A percentile compares a stretch with the other conserved stretches of the same genome.
Evolutionary conservation across 192 early-diverging fungal species (phyloP).

Genomic region (Powellomyces hirtus): DNA sequence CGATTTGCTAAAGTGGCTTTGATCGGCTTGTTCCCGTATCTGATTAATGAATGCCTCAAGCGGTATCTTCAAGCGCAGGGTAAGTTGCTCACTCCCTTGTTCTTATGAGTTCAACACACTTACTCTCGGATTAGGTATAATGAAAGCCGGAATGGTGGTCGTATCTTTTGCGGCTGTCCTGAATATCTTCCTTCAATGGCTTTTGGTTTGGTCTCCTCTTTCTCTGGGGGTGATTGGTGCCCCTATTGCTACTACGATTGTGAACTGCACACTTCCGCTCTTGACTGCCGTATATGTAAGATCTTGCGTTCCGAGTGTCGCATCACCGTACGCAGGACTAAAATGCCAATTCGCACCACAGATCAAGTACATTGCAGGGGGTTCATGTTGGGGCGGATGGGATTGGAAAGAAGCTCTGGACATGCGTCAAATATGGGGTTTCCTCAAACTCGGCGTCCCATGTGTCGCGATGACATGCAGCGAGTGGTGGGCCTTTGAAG

Average conservation of each 20-base stretch:
- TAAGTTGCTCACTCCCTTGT: not conserved
- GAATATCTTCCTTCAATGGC: constrained; percentile 73
- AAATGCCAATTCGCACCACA: too few species aligned
- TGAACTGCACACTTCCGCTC: constrained; percentile 71
- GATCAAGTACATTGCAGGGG: constrained; percentile 52
- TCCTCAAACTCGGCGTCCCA: constrained; percentile 65
- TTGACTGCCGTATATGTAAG: constrained; percentile 60
- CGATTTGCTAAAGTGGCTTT: constrained; percentile 68
- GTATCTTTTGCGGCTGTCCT: constrained; percentile 68
- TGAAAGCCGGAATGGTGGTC: constrained; percentile 79
- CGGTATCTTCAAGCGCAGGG: constrained; percentile 88
- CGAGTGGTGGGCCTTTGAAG: constrained; percentile 52
- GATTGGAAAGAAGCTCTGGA: constrained; percentile 62
- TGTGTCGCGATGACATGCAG: constrained; percentile 77
- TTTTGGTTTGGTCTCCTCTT: constrained; percentile 73
- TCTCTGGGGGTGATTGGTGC: constrained; percentile 81
- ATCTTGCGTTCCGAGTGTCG: too few species aligned
- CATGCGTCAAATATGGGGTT: constrained; percentile 27
- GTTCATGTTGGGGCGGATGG: constrained; percentile 86
- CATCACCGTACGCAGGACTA: too few species aligned
- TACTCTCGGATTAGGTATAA: constrained; percentile 53
- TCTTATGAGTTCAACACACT: not conserved
- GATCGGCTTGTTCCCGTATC: constrained; percentile 69
- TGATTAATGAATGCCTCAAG: constrained; percentile 83
- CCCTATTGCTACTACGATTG: constrained; percentile 74